Evolutionary conservation across 352 stramenopile species (phyloP), one percentile per base, ranked within the genome.

Genomic region (Pythium rishiriense): DNA sequence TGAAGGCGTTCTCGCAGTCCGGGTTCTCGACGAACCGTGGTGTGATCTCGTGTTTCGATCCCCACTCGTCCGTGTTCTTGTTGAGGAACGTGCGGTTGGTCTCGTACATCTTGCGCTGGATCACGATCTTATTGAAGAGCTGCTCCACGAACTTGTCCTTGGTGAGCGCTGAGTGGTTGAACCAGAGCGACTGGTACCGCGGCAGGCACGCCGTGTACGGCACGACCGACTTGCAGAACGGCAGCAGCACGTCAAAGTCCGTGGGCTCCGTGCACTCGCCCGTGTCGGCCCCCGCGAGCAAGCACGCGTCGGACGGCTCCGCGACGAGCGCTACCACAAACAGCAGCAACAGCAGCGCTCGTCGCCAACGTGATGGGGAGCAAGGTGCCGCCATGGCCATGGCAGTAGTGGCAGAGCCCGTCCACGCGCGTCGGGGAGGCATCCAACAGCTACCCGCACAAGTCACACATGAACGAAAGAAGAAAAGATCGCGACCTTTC

Each of bases 1-100:
- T 72, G 66, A 94, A 98, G n/a, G 91, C 87, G 55, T 96, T 90
- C 68, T 94, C 74, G 46, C 91, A 98, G 64, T 96, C 91, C 10
- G 81, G 65, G 57, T 96, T 96, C 48, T 95, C 82, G 25, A 79
- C 75, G 64, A 96, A 97, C 22, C 86, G 83, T 62, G 87, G 78
- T 54, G 81, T 76, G 37, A 91, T 87, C 48, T 83, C 75, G 21
- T 81, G 69, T 12, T 66, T 29, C 1, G 19, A 61, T 26, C 82
- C 81, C 78, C 84, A 90, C 74, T 96, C 87, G 64, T 96, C 86
- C 52, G 71, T 80, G 59, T 78, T 69, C 35, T 72, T 56, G 50
- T 91, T 65, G 7, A 78, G 63, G 42, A 93, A 69, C n/a, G 69
- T 85, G 28, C 48, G 55, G 66, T 88, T 87, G n/a, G 72, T 87